Conservation (phyloP, 2,329 filamentous ascomycete genomes). For the Ascochyta lentis region DNA sequence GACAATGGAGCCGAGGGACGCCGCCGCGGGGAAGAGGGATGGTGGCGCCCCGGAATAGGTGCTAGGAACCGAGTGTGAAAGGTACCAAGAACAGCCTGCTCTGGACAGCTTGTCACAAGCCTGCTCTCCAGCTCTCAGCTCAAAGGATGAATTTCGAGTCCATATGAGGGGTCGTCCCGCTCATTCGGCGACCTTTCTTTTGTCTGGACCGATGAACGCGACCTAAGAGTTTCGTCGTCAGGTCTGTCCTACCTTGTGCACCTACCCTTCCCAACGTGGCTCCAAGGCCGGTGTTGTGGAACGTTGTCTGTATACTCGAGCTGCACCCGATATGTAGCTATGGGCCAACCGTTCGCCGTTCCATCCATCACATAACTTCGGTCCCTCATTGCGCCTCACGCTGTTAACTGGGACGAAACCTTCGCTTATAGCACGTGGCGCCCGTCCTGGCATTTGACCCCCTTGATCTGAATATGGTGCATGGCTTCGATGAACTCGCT, state of each 20-base stretch:
- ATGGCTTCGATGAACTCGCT: conserved; percentile 24
- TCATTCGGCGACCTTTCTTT: conserved; percentile 12
- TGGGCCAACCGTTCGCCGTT: conserved; percentile 7
- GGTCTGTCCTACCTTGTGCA: conserved; percentile 22
- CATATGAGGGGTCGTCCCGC: background rate
- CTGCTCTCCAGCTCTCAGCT: background rate
- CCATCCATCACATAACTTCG: conserved; percentile 3
- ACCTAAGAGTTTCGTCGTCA: conserved; percentile 5
- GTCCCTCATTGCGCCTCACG: conserved; percentile 8
- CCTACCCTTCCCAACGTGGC: conserved; percentile 21
- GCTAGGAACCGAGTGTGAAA: background rate
- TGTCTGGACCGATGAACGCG: conserved; percentile 8
- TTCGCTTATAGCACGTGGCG: conserved; percentile 12
- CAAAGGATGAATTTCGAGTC: background rate
- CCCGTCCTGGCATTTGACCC: background rate
- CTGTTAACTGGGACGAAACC: conserved; percentile 5
- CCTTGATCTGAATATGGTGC: conserved; percentile 27
- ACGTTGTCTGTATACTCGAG: conserved; percentile 19
- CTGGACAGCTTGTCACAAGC: background rate
- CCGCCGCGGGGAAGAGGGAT: conserved; percentile 1
- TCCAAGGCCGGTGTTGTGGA: conserved; percentile 24
- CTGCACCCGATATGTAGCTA: conserved; percentile 16
- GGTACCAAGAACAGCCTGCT: background rate
- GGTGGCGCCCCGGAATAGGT: background rate
- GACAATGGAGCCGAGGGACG: background rate